Base-by-base conservation (phyloP, 176 grass and related monocot species). In the Neostapfia colusana region DNA sequence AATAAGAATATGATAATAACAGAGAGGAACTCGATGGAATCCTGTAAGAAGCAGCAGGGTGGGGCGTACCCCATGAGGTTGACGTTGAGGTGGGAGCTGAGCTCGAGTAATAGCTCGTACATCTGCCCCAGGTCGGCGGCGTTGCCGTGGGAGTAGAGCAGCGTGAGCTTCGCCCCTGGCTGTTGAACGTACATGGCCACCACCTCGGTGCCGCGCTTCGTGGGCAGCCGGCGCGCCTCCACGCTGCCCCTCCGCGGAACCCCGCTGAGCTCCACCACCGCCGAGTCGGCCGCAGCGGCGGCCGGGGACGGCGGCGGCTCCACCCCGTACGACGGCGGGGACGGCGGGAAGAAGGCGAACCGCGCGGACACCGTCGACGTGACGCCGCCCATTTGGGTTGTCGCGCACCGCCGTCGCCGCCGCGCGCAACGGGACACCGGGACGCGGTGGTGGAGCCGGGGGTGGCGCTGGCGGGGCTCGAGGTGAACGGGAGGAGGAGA, bases 101-200 rank as follows among this genome's bases (percentile, higher is more conserved):
- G 86, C 85, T 97, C 94, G 67, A 89, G 53, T 85, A 93, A 93
- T 74, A 93, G 94, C 80, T 97, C 94, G 70, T 89, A 93, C 94
- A 97, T 91, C 86, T 93, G 91, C 0, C 94, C 94, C 27, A 97
- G 84, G 89, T 97, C 94, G 0, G 94, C 94, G 0, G 94, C 94
- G 85, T 97, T 97, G 42, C 94, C 94, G 74, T 97, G 94, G 60
- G 94, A 97, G 89, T 97, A 97, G 71, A 97, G 94, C 67, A 97
- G 78, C 18, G 93, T 97, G 71, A 97, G 89, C 8, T 83, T 78
- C 31, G 93, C 93, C 58, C 79, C 86, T 2, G 90, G 90, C 73
- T 89, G 83, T 46, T 79, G 87, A 70, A 93, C 88, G 87, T 97
- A 85, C 93, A 97, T 87, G 39, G 84, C 83, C 35, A 97, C 89